Percentiles rank a stretch among this genome's conserved stretches.
These are phyloP conservation scores for Periconia macrospinosa DNA, from an alignment of 2,329 filamentous ascomycete genomes.

Conservation along the genomic window DNA sequence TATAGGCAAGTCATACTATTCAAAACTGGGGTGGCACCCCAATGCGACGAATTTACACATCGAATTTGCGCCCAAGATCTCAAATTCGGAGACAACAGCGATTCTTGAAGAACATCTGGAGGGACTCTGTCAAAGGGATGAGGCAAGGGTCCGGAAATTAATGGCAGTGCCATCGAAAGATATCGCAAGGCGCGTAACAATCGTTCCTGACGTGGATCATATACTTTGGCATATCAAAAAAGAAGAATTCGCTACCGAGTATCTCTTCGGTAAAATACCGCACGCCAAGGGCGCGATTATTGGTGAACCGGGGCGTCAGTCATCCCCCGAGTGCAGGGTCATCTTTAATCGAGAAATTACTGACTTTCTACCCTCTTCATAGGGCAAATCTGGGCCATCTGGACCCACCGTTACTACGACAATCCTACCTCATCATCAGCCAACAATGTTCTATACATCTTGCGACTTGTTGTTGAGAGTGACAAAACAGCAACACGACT, in stretches of 20 bases:
- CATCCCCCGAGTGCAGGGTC: too few species aligned
- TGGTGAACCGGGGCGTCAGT: constrained; percentile 41
- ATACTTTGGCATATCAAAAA: constrained; percentile 74
- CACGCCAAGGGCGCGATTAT: constrained; percentile 68
- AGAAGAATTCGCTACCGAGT: constrained; percentile 71
- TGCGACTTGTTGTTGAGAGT: constrained; percentile 65
- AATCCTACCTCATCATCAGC: constrained; percentile 43
- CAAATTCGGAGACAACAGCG: constrained; percentile 23
- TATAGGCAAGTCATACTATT: constrained; percentile 79
- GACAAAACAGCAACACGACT: constrained; percentile 14
- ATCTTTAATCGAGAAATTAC: too few species aligned
- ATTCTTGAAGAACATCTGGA: constrained; percentile 63
- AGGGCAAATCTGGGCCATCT: constrained; percentile 66
- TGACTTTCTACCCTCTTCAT: too few species aligned
- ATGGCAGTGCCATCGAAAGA: constrained; percentile 45
- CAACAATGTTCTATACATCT: constrained; percentile 65
- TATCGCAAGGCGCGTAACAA: constrained; percentile 57
- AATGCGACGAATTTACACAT: constrained; percentile 70
- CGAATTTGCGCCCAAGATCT: constrained; percentile 48
- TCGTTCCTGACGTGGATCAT: constrained; percentile 66
- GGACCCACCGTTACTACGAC: constrained; percentile 58
- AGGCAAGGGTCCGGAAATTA: constrained; percentile 57
- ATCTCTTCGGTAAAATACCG: constrained; percentile 57
- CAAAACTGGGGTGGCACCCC: constrained; percentile 50
- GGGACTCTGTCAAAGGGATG: constrained; percentile 63